Base-by-base conservation (phyloP, 2,329 filamentous ascomycete genomes). In the Raffaelea deltoideospora region DNA sequence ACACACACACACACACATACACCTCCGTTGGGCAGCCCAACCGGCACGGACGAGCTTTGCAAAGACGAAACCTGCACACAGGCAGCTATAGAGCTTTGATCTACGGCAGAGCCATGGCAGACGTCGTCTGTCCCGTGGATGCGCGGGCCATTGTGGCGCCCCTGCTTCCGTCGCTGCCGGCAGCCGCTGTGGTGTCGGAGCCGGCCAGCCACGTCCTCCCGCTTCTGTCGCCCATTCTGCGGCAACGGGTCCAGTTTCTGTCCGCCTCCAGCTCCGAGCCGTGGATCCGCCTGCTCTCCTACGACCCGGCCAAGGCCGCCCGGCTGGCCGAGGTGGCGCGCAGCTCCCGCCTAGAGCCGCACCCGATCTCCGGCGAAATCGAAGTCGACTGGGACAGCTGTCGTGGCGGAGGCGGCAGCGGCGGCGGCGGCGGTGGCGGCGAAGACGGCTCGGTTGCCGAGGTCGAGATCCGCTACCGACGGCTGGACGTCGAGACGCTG, bases 351-450 rank as follows among this genome's bases (percentile, higher is more conserved):
- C 61, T 88, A 23, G 79, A 87, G 53, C 79, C 80, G n/a, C 83
- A 90, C 49, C 83, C 83, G 3, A 73, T 79, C 5, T 85, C 79
- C 3, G 82, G 81, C 37, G 81, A 87, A 54, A 71, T 88, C 37
- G 82, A 88, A 57, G 57, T 87, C 17, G 76, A 82, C 53, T 73
- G 69, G 65, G 68, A 74, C 48, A 66, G 29, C 31, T 10, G 4
- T 19, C 14, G 14, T 10, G 14, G 20, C 14, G 22, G n/a, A n/a
- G n/a, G n/a, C n/a, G n/a, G n/a, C n/a, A n/a, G 15, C 27, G 24
- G 17, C 26, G 33, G 21, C 18, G 33, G 64, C 39, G n/a, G n/a
- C n/a, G n/a, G 14, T 10, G 14, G 20, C 14, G 22, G n/a, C n/a
- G n/a, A n/a, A n/a, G n/a, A n/a, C n/a, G n/a, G 15, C 27, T 21